Evolutionary conservation across 75 land plant species (phyloP).

Genomic region (Pinus taeda): DNA sequence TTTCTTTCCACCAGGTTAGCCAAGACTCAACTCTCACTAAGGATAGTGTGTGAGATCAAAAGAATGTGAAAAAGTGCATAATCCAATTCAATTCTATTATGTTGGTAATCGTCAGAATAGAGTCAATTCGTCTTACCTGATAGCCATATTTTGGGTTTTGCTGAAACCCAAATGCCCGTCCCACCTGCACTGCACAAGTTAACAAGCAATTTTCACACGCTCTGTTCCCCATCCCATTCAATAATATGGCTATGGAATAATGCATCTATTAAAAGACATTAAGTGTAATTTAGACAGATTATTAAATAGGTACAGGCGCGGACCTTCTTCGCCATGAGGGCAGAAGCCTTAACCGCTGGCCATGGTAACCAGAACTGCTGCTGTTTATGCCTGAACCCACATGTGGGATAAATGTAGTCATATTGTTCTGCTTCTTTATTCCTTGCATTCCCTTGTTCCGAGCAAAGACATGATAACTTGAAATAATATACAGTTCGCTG

Average conservation of each 20-base stretch:
- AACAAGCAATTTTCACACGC: neutral
- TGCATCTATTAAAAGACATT: neutral
- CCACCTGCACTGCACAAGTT: neutral
- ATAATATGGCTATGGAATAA: neutral
- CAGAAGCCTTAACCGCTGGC: neutral
- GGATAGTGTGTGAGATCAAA: neutral
- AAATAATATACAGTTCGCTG: neutral
- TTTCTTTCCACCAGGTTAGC: neutral
- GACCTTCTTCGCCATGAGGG: neutral
- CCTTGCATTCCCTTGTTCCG: neutral
- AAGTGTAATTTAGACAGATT: neutral
- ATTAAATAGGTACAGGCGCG: neutral
- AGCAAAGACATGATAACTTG: neutral
- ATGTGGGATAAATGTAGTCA: neutral
- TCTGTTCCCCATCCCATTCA: neutral
- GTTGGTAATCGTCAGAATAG: neutral
- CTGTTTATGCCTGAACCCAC: neutral
- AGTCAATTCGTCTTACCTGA: neutral
- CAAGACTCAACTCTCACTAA: neutral
- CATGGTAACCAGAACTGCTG: neutral
- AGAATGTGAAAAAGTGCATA: neutral
- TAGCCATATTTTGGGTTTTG: neutral
- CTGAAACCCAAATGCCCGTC: slow-evolving; percentile 1
- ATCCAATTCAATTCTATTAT: neutral
- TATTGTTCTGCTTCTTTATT: neutral